Conservation (phyloP, 202 grass and related monocot species). For the Brachypodium distachyon region DNA sequence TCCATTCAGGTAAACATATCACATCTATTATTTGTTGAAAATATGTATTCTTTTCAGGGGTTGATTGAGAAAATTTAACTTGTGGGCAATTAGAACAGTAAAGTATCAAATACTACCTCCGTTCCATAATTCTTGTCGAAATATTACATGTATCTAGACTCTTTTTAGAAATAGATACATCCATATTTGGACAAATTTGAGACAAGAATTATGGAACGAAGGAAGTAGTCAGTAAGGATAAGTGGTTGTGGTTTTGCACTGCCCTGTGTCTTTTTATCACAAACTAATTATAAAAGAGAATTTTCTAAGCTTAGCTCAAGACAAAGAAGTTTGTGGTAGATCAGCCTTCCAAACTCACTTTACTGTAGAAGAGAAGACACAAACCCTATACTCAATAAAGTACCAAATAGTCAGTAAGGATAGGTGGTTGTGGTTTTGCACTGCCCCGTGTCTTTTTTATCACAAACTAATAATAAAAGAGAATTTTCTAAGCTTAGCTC, state of each 20-base stretch:
- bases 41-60: background rate
- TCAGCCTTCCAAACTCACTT: background rate
- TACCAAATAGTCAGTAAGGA: background rate
- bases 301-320: background rate
- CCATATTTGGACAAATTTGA: too few relatives aligned
- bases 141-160: too few relatives aligned
- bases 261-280: background rate
- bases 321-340: background rate
- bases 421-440: background rate
- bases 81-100: background rate
- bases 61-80: background rate
- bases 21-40: background rate
- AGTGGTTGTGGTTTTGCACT: background rate
- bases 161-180: too few relatives aligned
- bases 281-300: background rate
- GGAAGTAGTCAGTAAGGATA: background rate
- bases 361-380: too few relatives aligned
- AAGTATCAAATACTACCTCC: background rate
- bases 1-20: constrained; percentile 63
- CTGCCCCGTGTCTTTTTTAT: background rate
- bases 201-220: too few relatives aligned
- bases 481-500: background rate
- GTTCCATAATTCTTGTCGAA: too few relatives aligned
- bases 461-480: background rate
- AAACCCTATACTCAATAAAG: too few relatives aligned